Percentiles rank a stretch among this genome's conserved stretches.
Conservation (phyloP, 73 alveolate species). For the Tetrahymena elliotti region DNA sequence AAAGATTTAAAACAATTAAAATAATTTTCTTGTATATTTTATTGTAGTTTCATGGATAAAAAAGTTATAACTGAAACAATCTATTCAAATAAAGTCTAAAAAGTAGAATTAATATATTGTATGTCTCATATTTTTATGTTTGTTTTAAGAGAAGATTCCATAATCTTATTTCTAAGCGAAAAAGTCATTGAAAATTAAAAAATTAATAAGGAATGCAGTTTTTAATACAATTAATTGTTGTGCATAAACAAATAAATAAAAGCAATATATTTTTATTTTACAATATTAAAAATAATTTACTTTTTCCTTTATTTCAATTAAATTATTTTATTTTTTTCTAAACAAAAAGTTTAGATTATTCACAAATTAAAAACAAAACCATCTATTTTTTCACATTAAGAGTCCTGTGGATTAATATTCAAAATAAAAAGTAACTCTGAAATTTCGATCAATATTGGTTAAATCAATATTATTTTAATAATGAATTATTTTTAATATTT, state of each 20-base stretch:
- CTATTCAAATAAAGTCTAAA: neutral
- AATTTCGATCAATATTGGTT: too few relatives aligned
- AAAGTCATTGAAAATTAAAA: neutral
- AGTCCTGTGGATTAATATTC: too few relatives aligned
- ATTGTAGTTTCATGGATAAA: neutral
- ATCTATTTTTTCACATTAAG: too few relatives aligned
- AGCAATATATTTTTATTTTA: neutral
- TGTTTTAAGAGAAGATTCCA: neutral
- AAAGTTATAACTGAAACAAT: neutral
- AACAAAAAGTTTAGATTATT: neutral
- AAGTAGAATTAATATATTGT: neutral
- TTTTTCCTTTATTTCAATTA: too few relatives aligned
- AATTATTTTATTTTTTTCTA: too few relatives aligned
- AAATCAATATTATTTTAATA: too few relatives aligned
- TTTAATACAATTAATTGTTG: neutral
- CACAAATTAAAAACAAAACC: too few relatives aligned
- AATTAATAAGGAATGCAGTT: neutral
- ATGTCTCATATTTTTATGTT: neutral
- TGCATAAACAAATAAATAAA: neutral
- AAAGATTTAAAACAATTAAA: too few relatives aligned
- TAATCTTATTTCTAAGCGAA: neutral
- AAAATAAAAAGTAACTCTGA: too few relatives aligned
- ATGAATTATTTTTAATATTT: too few relatives aligned
- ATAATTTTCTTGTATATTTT: too few relatives aligned
- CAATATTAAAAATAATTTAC: neutral